Conservation (phyloP, 2,329 filamentous ascomycete genomes). For the Aureobasidium namibiae region DNA sequence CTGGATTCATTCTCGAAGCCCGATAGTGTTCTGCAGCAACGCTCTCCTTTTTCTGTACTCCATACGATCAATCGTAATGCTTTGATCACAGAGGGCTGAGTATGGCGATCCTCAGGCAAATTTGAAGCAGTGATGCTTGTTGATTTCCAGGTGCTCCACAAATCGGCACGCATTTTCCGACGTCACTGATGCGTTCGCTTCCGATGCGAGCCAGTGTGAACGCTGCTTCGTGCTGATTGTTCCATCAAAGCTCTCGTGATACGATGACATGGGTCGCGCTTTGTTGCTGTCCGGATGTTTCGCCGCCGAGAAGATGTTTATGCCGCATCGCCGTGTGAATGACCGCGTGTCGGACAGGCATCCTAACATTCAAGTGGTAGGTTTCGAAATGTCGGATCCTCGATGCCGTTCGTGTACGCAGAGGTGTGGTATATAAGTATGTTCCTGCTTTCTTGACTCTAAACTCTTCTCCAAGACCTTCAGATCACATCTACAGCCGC, state of each 20-base stretch:
- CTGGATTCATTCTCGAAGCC: neutral
- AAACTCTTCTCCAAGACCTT: neutral
- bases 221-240: neutral
- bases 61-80: neutral
- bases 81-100: neutral
- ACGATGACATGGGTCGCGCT: neutral
- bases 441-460: neutral
- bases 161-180: conserved; percentile 1
- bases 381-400: neutral
- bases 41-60: neutral
- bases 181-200: conserved; percentile 2
- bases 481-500: neutral
- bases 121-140: neutral
- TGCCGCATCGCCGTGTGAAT: neutral
- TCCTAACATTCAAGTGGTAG: neutral
- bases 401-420: neutral
- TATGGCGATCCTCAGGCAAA: conserved; percentile 1
- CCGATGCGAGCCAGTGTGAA: conserved; percentile 2
- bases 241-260: neutral
- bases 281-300: neutral
- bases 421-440: conserved; percentile 4
- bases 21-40: neutral
- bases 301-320: neutral
- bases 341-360: neutral
- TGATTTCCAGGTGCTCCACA: neutral